Conservation (phyloP, 2,329 filamentous ascomycete species). For the Thielaviopsis punctulata region DNA sequence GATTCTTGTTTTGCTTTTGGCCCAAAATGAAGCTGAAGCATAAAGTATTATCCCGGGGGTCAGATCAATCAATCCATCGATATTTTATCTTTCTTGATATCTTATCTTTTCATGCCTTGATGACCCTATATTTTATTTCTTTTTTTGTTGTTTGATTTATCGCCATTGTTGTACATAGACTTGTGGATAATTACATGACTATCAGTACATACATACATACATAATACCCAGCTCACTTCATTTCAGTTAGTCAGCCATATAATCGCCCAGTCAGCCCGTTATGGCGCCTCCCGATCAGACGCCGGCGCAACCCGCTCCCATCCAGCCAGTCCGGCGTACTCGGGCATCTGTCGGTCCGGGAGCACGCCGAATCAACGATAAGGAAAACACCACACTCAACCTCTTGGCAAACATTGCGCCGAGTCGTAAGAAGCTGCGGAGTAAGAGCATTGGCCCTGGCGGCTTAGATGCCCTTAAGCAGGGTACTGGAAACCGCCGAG, state of each 20-base stretch:
- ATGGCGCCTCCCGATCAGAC: constrained; percentile 19
- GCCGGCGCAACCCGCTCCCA: neutral
- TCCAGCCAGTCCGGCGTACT: constrained; percentile 38
- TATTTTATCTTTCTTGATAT: too few relatives aligned
- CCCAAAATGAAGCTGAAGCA: neutral
- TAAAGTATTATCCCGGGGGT: neutral
- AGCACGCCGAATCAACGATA: constrained; percentile 35
- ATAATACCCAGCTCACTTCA: too few relatives aligned
- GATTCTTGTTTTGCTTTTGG: neutral
- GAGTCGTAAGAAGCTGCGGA: constrained; percentile 56
- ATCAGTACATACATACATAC: too few relatives aligned
- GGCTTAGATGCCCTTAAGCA: constrained; percentile 69
- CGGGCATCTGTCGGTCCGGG: constrained; percentile 55
- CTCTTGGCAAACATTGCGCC: constrained; percentile 35
- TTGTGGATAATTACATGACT: too few relatives aligned
- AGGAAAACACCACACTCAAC: constrained; percentile 63
- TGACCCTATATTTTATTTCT: neutral
- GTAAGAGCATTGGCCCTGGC: constrained; percentile 90
- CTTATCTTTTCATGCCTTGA: neutral
- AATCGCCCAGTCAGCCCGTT: neutral
- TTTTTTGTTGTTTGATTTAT: neutral
- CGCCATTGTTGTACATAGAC: neutral
- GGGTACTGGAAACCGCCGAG: constrained; percentile 58
- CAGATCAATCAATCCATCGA: too few relatives aligned
- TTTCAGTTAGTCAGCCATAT: too few relatives aligned